Conservation (phyloP, 768 basidiomycete genomes). For the Infundibulicybe gibba region DNA sequence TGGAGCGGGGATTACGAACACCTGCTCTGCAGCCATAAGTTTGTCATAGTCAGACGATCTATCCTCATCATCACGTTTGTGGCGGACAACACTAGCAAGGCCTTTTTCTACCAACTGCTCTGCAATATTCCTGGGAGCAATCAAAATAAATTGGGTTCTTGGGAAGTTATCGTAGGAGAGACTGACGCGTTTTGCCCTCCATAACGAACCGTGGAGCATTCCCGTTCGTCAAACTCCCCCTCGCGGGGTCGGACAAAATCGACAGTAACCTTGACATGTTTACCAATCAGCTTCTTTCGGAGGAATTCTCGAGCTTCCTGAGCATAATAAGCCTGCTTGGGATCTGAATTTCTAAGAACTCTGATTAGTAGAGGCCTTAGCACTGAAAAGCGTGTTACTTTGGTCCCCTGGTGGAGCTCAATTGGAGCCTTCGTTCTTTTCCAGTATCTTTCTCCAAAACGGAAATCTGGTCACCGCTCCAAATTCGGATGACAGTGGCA, state of each 20-base stretch:
- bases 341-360: constrained; percentile 65
- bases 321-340: constrained; percentile 83
- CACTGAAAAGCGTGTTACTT: constrained; percentile 42
- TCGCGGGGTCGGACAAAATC: constrained; percentile 92
- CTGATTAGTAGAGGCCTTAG: neutral
- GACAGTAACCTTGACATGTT: constrained; percentile 74
- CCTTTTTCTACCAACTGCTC: constrained; percentile 95
- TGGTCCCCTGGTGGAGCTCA: constrained; percentile 86
- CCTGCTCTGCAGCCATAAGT: constrained; percentile 91
- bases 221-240: constrained; percentile 91
- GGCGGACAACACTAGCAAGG: constrained; percentile 83
- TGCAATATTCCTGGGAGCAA: constrained; percentile 71
- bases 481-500: constrained; percentile 78
- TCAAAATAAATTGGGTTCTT: constrained; percentile 1
- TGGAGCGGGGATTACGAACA: constrained; percentile 42
- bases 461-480: constrained; percentile 91
- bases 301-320: constrained; percentile 93
- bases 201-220: constrained; percentile 86
- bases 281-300: constrained; percentile 89
- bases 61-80: constrained; percentile 93
- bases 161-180: neutral
- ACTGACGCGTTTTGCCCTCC: constrained; percentile 78
- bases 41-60: constrained; percentile 96
- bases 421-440: constrained; percentile 79
- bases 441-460: constrained; percentile 68